Conservation (phyloP, 2,329 filamentous ascomycete species). For the Shiraia sp. region DNA sequence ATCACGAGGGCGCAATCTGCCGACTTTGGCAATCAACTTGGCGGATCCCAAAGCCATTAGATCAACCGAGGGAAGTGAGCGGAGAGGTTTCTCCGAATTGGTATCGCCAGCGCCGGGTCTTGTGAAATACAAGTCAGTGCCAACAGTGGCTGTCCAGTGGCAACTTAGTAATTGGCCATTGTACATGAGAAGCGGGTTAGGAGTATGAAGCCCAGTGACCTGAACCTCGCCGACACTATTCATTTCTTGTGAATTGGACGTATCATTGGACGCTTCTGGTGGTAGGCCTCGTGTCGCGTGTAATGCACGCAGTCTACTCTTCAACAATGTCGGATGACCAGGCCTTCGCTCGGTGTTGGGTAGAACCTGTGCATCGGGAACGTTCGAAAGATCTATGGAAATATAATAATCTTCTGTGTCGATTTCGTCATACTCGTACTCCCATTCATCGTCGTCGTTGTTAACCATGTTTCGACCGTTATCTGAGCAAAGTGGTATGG, state of each 20-base stretch:
- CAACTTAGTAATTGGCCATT: constrained; percentile 78
- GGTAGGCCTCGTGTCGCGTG: constrained; percentile 26
- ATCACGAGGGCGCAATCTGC: constrained; percentile 54
- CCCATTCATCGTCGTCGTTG: constrained; percentile 55
- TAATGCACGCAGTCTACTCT: constrained; percentile 35
- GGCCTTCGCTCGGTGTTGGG: constrained; percentile 20
- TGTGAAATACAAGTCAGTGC: constrained; percentile 78
- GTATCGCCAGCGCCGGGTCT: constrained; percentile 29
- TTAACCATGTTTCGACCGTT: constrained; percentile 21
- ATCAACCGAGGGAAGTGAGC: constrained; percentile 64
- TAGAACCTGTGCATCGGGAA: constrained; percentile 24
- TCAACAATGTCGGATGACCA: constrained; percentile 30
- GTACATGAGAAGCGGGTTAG: constrained; percentile 78
- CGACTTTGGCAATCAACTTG: constrained; percentile 70
- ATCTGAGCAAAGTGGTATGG: background rate
- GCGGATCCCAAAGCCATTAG: constrained; percentile 72
- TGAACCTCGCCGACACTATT: constrained; percentile 60
- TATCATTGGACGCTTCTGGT: constrained; percentile 8
- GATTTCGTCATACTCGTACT: constrained; percentile 62
- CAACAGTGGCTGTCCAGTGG: constrained; percentile 79
- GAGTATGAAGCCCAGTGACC: constrained; percentile 78
- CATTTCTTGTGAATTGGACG: constrained; percentile 13
- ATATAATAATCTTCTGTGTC: constrained; percentile 64
- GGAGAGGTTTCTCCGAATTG: constrained; percentile 45
- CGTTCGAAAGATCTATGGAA: constrained; percentile 60